Percentiles rank a stretch among this genome's conserved stretches.
Evolutionary conservation across 2,329 filamentous ascomycete species (phyloP).

Genomic region (Alternaria gaisen): DNA sequence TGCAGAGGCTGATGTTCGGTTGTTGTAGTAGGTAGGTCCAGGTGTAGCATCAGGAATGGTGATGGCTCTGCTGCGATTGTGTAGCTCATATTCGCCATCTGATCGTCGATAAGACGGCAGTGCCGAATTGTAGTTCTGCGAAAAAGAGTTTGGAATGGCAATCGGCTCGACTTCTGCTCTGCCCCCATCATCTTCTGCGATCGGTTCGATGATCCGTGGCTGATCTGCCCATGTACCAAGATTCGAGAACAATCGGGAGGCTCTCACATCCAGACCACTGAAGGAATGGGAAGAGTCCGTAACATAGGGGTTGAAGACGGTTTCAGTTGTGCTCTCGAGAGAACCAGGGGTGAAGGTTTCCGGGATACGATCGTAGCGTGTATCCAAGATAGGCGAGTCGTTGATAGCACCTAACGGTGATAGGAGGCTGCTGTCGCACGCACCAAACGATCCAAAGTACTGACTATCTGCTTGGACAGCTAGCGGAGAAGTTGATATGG

Average conservation of each 20-base stretch:
- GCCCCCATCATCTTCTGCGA: slow-evolving; percentile 36
- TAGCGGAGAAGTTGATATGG: slow-evolving; percentile 39
- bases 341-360: slow-evolving; percentile 30
- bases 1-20: slow-evolving; percentile 14
- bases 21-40: slow-evolving; percentile 22
- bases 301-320: slow-evolving; percentile 42
- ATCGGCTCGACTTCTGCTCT: slow-evolving; percentile 35
- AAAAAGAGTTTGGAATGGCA: slow-evolving; percentile 38
- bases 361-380: slow-evolving; percentile 32
- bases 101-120: slow-evolving; percentile 21
- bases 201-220: slow-evolving; percentile 39
- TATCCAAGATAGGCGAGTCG: slow-evolving; percentile 37
- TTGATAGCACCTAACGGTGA: slow-evolving; percentile 25
- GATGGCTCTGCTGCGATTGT: slow-evolving; percentile 35
- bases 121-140: slow-evolving; percentile 28
- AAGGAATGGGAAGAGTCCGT: slow-evolving; percentile 41
- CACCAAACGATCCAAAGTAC: slow-evolving; percentile 37
- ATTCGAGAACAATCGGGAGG: slow-evolving; percentile 41
- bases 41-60: slow-evolving; percentile 39
- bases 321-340: slow-evolving; percentile 32
- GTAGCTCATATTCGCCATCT: slow-evolving; percentile 16
- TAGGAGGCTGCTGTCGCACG: slow-evolving; percentile 27
- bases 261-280: slow-evolving; percentile 38
- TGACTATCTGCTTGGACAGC: slow-evolving; percentile 25
- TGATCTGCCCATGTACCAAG: slow-evolving; percentile 43